Base-by-base conservation (phyloP, 441 rosid species). In the Geranium incanum region DNA sequence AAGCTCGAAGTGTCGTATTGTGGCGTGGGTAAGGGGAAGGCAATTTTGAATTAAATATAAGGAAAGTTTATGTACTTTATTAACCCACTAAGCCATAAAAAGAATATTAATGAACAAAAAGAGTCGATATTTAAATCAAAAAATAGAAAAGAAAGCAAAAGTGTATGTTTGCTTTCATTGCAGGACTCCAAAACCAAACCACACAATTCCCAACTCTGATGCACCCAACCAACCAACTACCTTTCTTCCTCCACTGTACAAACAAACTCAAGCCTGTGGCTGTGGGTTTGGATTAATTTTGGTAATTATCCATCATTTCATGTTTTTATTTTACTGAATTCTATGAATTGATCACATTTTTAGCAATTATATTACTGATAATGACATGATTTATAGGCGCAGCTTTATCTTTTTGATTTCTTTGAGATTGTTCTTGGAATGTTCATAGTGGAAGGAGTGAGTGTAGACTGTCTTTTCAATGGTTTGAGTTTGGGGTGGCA, bases 131-230 rank as follows among this genome's bases (percentile, higher is more conserved):
- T 21, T 19, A 63, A 63, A 63, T 6, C 23, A 7, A 21, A 33
- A 13, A 63, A 63, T 15, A 19, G 66, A 21, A 63, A 5, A 13
- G n/a, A 18, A 63, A 63, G 33, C 38, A 63, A 63, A 63, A 63
- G 67, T 63, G 67, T 21, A 63, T 21, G 37, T 63, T 63, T 21
- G 67, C 67, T 63, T 15, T 63, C 36, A 63, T 63, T 63, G 67
- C 67, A 63, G 38, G 67, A 63, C 67, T 63, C 67, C 67, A 63
- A 63, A 59, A 59, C 64, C 64, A 15, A 19, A n/a, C 64, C n/a
- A 21, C 67, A 63, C 38, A 63, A 18, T 33, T 63, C 13, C 36
- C 67, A 63, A 63, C 66, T 21, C 66, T 21, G 33, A 28, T 62
- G 66, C 66, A 19, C 37, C 37, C 66, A 62, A 23, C 38, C 9